phyloP scores from a whole-genome alignment of 1,139 yeast genomes.

The Oligophagozyma castellii region DNA sequence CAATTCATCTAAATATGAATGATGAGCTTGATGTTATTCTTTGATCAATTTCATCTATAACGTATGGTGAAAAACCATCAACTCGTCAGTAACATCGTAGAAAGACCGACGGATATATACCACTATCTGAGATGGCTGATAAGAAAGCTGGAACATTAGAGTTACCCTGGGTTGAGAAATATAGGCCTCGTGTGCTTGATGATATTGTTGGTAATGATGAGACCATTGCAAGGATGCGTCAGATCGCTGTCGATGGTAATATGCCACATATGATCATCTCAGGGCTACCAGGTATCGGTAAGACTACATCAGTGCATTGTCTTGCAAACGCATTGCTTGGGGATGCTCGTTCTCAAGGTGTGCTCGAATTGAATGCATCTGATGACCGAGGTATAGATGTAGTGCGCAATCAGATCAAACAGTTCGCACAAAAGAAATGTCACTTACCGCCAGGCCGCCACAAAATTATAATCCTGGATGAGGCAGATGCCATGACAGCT shows the following conservation, averaged over 20 bases:
- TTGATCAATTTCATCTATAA: no score
- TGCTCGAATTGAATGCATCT: constrained; percentile 84
- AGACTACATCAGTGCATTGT: constrained; percentile 87
- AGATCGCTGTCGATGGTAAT: constrained; percentile 85
- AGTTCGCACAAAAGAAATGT: constrained; percentile 87
- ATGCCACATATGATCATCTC: constrained; percentile 94
- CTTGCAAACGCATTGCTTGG: constrained; percentile 78
- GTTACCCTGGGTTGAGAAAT: constrained; percentile 77
- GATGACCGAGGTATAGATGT: constrained; percentile 96
- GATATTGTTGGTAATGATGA: constrained; percentile 93
- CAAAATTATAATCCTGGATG: constrained; percentile 82
- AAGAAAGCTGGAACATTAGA: constrained; percentile 21
- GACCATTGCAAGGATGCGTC: constrained; percentile 69
- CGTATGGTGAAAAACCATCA: no score
- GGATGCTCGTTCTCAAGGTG: constrained; percentile 61
- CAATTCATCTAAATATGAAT: no score
- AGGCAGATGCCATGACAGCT: constrained; percentile 83
- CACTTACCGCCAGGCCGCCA: constrained; percentile 64
- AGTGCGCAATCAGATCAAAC: constrained; percentile 83
- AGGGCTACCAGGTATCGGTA: constrained; percentile 94
- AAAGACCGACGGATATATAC: no score
- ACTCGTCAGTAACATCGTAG: no score
- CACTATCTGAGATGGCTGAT: no score
- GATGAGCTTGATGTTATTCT: no score
- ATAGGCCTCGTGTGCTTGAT: constrained; percentile 62